Conservation (phyloP, 495 filamentous ascomycete genomes). For the Xylaria venustula region DNA sequence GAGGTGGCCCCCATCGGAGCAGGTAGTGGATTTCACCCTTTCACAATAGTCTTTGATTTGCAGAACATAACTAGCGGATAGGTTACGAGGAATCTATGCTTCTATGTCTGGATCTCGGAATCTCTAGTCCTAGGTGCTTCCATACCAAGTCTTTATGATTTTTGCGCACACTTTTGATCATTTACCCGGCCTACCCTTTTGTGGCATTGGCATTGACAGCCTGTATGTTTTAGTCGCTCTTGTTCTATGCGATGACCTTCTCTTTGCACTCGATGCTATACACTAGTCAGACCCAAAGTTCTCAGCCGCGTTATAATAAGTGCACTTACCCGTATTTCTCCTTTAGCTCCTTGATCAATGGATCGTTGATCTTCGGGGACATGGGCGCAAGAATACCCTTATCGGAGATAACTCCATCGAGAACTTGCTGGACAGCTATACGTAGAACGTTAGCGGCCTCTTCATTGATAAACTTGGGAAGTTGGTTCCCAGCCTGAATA, state of each 20-base stretch:
- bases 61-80: too few species aligned
- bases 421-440: slow-evolving; percentile 71
- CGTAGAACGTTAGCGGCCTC: slow-evolving; percentile 31
- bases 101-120: too few species aligned
- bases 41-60: too few species aligned
- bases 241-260: slow-evolving; percentile 30
- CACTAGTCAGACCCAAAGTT: background rate
- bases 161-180: too few species aligned
- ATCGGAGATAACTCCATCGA: slow-evolving; percentile 74
- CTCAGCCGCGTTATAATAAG: background rate
- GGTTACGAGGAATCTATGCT: too few species aligned
- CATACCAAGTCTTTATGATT: too few species aligned
- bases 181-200: background rate
- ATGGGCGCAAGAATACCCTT: slow-evolving; percentile 84
- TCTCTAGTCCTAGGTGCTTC: too few species aligned
- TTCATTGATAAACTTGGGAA: slow-evolving; percentile 6
- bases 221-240: background rate
- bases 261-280: slow-evolving; percentile 45
- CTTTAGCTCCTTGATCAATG: slow-evolving; percentile 69
- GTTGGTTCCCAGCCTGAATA: background rate
- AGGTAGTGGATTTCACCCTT: too few species aligned
- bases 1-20: too few species aligned
- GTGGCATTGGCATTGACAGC: background rate
- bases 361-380: slow-evolving; percentile 65
- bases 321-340: slow-evolving; percentile 51